Evolutionary conservation across 2,329 filamentous ascomycete species (phyloP).

Genomic region (Penicillium sp.): DNA sequence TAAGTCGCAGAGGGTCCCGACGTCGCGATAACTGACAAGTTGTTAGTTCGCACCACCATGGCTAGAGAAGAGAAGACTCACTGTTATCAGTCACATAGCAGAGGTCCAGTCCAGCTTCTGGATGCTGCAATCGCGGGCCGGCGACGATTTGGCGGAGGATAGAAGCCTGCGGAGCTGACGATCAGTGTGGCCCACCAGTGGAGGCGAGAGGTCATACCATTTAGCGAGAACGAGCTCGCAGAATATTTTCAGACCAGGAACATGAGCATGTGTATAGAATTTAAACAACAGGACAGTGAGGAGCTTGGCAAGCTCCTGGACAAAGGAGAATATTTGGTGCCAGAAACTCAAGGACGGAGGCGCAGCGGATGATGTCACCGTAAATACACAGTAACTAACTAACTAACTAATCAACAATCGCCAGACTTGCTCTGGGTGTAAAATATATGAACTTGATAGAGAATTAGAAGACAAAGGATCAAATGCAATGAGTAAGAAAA

Average conservation of each 20-base stretch:
- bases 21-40: slow-evolving; percentile 54
- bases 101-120: slow-evolving; percentile 82
- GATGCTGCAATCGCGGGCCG: slow-evolving; percentile 73
- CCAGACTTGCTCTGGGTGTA: too few species aligned
- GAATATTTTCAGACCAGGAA: background rate
- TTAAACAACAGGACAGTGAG: background rate
- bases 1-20: slow-evolving; percentile 87
- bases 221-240: slow-evolving; percentile 2
- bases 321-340: background rate
- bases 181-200: background rate
- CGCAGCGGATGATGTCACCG: slow-evolving; percentile 19
- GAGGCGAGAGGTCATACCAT: background rate
- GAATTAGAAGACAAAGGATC: too few species aligned
- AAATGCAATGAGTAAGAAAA: too few species aligned
- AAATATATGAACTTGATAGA: too few species aligned
- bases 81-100: slow-evolving; percentile 88
- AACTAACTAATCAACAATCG: too few species aligned
- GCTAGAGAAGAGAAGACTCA: slow-evolving; percentile 16
- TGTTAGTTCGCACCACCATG: background rate
- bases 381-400: too few species aligned
- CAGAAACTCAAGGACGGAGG: slow-evolving; percentile 4
- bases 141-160: slow-evolving; percentile 87
- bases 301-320: background rate
- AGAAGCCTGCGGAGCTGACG: slow-evolving; percentile 50
- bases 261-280: background rate